Evolutionary conservation across 164 flowering plant species (phyloP), one percentile per base, ranked within the genome.

Genomic region (Liriodendron chinense): DNA sequence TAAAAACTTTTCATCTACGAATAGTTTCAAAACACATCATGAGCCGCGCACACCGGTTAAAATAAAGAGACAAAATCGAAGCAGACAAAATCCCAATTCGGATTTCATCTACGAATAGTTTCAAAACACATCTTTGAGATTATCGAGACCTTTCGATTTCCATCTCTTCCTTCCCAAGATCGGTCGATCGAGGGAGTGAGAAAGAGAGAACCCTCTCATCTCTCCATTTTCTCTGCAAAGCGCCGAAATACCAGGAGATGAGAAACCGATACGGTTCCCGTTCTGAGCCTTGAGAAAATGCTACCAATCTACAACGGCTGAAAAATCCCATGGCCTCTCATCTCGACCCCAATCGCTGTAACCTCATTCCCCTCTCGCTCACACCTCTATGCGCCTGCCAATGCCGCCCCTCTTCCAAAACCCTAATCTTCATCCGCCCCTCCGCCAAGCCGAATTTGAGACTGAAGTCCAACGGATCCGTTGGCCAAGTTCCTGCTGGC

Each of bases 361-460:
- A 78, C 49, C 73, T 72, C 23, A 71, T 81, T 66, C 87, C 90
- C 6, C 64, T 76, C 26, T 76, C 88, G 8, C 67, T 78, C 1
- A 71, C 87, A 49, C 75, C 87, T 48, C 79, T 80, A 16, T 70
- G 82, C 48, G 65, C 84, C 25, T 83, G 85, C 77, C 85, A 83
- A 9, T 77, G 48, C 57, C 70, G 81, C 67, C 85, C 81, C 1
- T 76, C 70, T 20, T 69, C 72, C 22, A 79, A 79, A 77, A 62
- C 80, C 78, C 79, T 75, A 63, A 18, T 57, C 68, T 76, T 84
- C 47, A 0, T 71, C 74, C 84, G 69, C 0, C 80, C 80, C 6
- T 62, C 70, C n/a, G 25, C 76, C 1, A 82, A 76, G 74, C 71
- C 76, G 65, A 75, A 43, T n/a, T 69, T 83, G 28, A 57, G 83